Percentiles rank a stretch among this genome's conserved stretches.
Conservation (phyloP, 768 basidiomycete species). For the Filobasidium wieringae region DNA sequence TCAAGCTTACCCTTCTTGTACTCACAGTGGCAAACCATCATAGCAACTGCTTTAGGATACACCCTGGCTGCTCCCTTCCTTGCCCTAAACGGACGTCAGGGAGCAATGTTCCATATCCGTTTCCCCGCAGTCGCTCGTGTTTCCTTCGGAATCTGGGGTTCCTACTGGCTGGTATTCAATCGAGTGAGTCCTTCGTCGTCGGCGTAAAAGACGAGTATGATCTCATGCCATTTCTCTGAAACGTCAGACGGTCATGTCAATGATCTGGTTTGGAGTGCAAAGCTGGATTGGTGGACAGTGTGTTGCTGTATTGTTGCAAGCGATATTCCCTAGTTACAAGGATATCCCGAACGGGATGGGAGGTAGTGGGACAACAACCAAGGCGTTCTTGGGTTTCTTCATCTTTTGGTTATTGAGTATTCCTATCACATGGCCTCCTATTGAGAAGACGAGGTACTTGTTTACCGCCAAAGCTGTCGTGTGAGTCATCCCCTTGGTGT, state of each 20-base stretch:
- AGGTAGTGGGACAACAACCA: conserved; percentile 47
- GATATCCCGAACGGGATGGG: conserved; percentile 42
- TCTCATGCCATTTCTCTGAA: conserved; percentile 16
- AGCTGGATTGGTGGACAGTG: conserved; percentile 71
- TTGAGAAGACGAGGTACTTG: conserved; percentile 59
- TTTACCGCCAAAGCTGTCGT: conserved; percentile 69
- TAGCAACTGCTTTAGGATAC: conserved; percentile 50
- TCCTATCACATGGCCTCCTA: conserved; percentile 69
- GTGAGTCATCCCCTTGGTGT: background rate
- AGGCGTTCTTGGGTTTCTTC: conserved; percentile 50
- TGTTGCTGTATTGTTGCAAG: conserved; percentile 58
- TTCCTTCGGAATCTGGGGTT: conserved; percentile 69
- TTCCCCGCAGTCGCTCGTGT: conserved; percentile 44
- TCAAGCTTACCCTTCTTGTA: conserved; percentile 37
- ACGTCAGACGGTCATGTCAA: conserved; percentile 21
- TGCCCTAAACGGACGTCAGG: conserved; percentile 63
- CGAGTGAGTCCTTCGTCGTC: conserved; percentile 17
- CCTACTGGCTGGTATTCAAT: conserved; percentile 62
- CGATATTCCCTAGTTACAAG: conserved; percentile 57
- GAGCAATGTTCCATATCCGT: conserved; percentile 63
- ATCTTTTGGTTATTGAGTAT: conserved; percentile 73
- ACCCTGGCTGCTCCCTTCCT: conserved; percentile 55
- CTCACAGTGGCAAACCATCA: conserved; percentile 76
- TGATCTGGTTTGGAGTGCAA: conserved; percentile 38
- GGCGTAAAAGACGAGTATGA: no score